Evolutionary conservation across 78 protist species (phyloP).

Genomic region (Guillardia theta): DNA sequence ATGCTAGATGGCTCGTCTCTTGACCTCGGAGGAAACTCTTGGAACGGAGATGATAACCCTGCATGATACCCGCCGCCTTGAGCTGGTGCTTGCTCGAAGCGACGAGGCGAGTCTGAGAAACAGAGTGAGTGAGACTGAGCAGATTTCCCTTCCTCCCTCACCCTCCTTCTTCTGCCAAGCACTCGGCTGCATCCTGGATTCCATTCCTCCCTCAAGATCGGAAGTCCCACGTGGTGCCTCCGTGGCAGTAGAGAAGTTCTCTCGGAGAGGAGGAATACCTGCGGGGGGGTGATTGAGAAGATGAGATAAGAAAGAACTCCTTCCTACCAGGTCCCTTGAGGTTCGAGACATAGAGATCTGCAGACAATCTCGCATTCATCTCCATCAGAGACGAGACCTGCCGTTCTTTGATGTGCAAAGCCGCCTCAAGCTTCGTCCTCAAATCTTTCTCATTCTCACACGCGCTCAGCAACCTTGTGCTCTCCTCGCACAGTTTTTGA

Average conservation of each 20-base stretch:
- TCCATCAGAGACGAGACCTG: conserved; percentile 11
- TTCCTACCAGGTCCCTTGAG: not conserved
- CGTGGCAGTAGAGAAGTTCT: not conserved
- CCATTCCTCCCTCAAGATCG: not conserved
- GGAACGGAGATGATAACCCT: too few species aligned
- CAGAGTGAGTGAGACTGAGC: too few species aligned
- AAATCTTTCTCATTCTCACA: not conserved
- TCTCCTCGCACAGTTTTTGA: not conserved
- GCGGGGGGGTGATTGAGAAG: not conserved
- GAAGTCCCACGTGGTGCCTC: not conserved
- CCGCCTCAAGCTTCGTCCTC: not conserved
- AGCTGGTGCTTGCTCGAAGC: too few species aligned
- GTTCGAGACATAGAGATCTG: not conserved
- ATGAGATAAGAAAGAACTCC: too few species aligned
- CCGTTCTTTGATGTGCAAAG: not conserved
- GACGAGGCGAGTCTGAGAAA: too few species aligned
- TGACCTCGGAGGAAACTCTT: not conserved
- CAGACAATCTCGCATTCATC: not conserved
- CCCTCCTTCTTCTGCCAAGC: too few species aligned
- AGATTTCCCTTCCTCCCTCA: too few species aligned
- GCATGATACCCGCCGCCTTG: too few species aligned
- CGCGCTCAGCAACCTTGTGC: not conserved
- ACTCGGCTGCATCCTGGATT: not conserved
- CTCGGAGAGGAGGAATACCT: not conserved
- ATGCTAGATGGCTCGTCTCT: not conserved